phyloP scores from a whole-genome alignment of 306 rosid species.

The Adenanthera pavonina region DNA sequence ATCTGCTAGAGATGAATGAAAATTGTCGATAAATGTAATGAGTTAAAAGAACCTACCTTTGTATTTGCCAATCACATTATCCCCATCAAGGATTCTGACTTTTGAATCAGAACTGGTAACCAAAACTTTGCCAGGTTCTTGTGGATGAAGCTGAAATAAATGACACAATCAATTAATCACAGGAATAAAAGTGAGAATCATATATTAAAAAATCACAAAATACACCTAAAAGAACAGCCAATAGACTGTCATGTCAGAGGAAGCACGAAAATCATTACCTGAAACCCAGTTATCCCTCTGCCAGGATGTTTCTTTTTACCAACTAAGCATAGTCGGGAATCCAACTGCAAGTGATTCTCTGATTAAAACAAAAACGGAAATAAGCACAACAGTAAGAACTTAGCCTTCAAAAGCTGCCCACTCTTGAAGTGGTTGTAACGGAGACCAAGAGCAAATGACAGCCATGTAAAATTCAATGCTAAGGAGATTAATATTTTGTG shows the following conservation, averaged over 20 bases:
- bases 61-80: conserved; percentile 61
- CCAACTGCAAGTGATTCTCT: conserved; percentile 65
- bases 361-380: conserved; percentile 36
- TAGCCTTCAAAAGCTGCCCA: background rate
- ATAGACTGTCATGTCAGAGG: background rate
- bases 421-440: background rate
- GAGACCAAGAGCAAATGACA: background rate
- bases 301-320: conserved; percentile 58
- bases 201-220: background rate
- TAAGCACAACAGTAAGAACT: conserved; percentile 9
- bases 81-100: conserved; percentile 64
- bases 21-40: background rate
- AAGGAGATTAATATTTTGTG: background rate
- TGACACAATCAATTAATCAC: conserved; percentile 5
- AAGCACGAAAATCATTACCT: conserved; percentile 47
- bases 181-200: background rate
- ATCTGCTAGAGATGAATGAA: background rate
- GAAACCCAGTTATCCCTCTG: conserved; percentile 70
- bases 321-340: conserved; percentile 49
- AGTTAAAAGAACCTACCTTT: conserved; percentile 48
- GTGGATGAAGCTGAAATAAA: conserved; percentile 57
- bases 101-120: conserved; percentile 64
- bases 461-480: background rate
- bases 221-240: background rate
- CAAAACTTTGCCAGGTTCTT: conserved; percentile 60